Evolutionary conservation across 2,329 filamentous ascomycete species (phyloP).

Genomic region (Aureobasidium sp.): DNA sequence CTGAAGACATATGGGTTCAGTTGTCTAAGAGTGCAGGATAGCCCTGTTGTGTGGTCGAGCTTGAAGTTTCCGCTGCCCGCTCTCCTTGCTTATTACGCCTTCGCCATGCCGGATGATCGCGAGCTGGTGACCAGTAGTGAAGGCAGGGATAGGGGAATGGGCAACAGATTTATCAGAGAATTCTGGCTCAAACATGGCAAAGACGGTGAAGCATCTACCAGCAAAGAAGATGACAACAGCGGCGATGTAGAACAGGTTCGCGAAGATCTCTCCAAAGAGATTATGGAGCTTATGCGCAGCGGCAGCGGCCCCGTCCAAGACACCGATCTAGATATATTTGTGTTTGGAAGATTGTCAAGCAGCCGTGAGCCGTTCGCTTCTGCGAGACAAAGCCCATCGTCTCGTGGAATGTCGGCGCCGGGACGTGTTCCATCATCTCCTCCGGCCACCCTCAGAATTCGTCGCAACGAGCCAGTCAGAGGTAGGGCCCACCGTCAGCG

Average conservation of each 20-base stretch:
- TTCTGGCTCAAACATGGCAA: not conserved
- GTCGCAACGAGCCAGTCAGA: not conserved
- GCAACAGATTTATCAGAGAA: too few relatives aligned
- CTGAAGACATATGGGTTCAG: not conserved
- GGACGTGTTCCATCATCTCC: not conserved
- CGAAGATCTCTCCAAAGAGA: not conserved
- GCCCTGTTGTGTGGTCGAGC: too few relatives aligned
- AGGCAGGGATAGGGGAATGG: too few relatives aligned
- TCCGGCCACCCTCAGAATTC: not conserved
- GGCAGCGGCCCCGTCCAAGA: not conserved
- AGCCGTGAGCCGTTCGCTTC: not conserved
- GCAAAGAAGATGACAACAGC: not conserved
- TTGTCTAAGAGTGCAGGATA: too few relatives aligned
- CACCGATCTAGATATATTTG: too few relatives aligned
- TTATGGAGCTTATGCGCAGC: not conserved
- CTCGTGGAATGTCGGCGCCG: not conserved
- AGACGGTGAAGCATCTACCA: not conserved
- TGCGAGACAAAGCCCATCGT: not conserved
- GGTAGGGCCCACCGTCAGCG: not conserved
- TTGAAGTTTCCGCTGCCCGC: too few relatives aligned
- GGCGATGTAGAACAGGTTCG: not conserved
- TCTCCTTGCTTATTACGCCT: too few relatives aligned
- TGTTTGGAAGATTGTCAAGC: not conserved
- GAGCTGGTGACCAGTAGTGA: too few relatives aligned
- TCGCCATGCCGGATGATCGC: too few relatives aligned